Conservation (phyloP, 2,329 filamentous ascomycete species). For the Ophiostoma triangulosporum region DNA sequence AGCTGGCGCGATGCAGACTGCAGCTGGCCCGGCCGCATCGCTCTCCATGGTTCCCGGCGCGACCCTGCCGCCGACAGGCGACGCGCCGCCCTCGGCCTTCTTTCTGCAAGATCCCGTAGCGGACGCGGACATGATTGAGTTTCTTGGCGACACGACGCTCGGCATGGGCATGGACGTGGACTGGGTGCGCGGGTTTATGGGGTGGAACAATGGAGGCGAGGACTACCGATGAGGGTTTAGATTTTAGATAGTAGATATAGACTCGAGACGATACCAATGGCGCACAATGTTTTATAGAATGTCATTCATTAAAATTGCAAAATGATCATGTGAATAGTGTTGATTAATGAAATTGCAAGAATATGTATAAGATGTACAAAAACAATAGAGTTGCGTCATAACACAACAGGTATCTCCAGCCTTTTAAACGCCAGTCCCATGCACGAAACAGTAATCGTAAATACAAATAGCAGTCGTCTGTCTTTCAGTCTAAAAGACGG, state of each 20-base stretch:
- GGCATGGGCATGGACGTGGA: constrained; percentile 6
- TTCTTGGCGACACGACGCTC: constrained; percentile 4
- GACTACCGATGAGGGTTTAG: constrained; percentile 8
- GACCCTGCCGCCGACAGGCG: neutral
- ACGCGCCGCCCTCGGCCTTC: neutral
- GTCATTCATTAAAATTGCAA: neutral
- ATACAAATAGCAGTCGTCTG: neutral
- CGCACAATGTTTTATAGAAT: neutral
- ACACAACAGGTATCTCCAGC: neutral
- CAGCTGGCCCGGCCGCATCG: neutral
- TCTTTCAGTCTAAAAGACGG: constrained; percentile 15
- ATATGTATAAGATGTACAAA: neutral
- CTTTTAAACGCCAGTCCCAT: neutral
- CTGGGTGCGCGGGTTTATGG: constrained; percentile 11
- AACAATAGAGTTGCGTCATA: neutral
- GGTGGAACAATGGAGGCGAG: constrained; percentile 10
- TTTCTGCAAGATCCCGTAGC: neutral
- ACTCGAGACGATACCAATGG: no score
- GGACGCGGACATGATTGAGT: constrained; percentile 7
- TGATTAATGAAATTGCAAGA: neutral
- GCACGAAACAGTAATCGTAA: neutral
- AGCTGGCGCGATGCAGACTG: neutral
- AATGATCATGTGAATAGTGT: neutral
- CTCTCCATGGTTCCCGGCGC: neutral
- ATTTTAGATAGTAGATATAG: neutral